phyloP scores from a whole-genome alignment of 768 basidiomycete genomes.

The Mrakia blollopis region DNA sequence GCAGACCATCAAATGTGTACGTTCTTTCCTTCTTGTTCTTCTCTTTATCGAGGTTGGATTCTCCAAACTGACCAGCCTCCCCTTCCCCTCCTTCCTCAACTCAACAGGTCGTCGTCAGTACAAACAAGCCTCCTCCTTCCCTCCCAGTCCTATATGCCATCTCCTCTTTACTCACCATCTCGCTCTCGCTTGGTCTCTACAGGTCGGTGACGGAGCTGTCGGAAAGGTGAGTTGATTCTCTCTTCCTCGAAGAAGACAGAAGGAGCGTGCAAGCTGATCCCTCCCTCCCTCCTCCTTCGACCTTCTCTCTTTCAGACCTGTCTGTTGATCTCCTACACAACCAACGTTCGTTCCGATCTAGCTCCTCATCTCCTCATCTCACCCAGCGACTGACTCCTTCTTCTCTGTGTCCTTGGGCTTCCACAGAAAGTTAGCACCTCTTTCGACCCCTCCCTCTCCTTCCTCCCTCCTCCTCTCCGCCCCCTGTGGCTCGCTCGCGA shows the following conservation, averaged over 20 bases:
- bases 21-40: slow-evolving; percentile 40
- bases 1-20: slow-evolving; percentile 96
- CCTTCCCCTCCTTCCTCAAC: not conserved
- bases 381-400: not conserved
- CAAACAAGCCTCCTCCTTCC: not conserved
- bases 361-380: not conserved
- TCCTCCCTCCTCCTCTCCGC: slow-evolving; percentile 2
- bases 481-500: not conserved
- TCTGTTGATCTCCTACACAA: slow-evolving; percentile 74
- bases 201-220: slow-evolving; percentile 92
- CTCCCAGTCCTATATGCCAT: no score
- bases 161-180: not conserved
- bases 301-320: slow-evolving; percentile 61
- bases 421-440: slow-evolving; percentile 30
- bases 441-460: not conserved
- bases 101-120: slow-evolving; percentile 29
- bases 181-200: not conserved
- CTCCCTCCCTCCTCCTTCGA: not conserved
- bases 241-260: not conserved
- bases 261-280: not conserved
- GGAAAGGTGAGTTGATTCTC: slow-evolving; percentile 69
- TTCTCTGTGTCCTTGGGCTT: not conserved
- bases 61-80: slow-evolving; percentile 24
- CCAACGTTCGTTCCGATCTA: slow-evolving; percentile 29
- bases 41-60: not conserved